Conservation (phyloP, 2,329 filamentous ascomycete genomes). For the Cladophialophora carrionii region DNA sequence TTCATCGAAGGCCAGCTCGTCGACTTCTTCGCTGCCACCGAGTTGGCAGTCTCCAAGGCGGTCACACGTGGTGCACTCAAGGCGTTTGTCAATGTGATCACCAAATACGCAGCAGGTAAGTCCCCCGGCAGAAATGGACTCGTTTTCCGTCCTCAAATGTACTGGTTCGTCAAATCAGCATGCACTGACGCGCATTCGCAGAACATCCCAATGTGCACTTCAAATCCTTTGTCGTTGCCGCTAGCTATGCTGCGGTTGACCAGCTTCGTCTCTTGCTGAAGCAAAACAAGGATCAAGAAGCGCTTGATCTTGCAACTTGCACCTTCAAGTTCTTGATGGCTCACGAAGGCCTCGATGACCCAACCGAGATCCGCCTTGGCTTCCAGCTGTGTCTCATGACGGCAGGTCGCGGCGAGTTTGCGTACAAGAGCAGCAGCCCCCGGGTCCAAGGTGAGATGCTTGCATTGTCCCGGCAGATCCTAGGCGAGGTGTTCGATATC, state of each 20-base stretch:
- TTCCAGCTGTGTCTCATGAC: constrained; percentile 47
- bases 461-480: constrained; percentile 42
- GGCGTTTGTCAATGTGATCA: constrained; percentile 36
- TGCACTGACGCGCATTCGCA: constrained; percentile 26
- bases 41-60: constrained; percentile 37
- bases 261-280: constrained; percentile 21
- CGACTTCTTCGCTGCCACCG: constrained; percentile 41
- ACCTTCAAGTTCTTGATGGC: constrained; percentile 33
- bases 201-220: constrained; percentile 36
- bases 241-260: constrained; percentile 22
- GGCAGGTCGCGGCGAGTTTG: constrained; percentile 36
- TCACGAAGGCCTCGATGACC: constrained; percentile 27
- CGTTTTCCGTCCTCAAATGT: background rate
- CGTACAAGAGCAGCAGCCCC: constrained; percentile 37
- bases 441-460: constrained; percentile 42
- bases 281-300: constrained; percentile 21
- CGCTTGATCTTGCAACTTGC: constrained; percentile 31
- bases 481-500: constrained; percentile 43
- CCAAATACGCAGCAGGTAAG: constrained; percentile 37
- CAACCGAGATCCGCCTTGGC: constrained; percentile 44
- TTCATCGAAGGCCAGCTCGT: constrained; percentile 44
- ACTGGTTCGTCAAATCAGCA: background rate
- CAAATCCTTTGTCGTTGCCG: constrained; percentile 22
- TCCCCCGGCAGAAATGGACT: background rate
- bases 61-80: constrained; percentile 36